Evolutionary conservation across 352 stramenopile genomes (phyloP), one percentile per base, ranked within the genome.

Genomic region (Globisporangium spinosum): DNA sequence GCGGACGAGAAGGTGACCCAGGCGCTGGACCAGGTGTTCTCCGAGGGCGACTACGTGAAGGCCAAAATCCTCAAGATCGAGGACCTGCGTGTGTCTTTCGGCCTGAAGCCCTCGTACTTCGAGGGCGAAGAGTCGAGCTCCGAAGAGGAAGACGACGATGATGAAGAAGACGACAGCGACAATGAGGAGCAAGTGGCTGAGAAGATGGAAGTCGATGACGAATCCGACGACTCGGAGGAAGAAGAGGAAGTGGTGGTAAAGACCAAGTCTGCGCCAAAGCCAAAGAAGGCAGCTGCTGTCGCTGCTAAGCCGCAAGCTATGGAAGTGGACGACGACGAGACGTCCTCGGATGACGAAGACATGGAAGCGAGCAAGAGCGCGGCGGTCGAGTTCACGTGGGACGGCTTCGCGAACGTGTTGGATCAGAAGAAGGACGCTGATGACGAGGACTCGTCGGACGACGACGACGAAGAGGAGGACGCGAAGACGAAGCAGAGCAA

Each of bases 101-200:
- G 96, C 49, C 85, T 99, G 43, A 99, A 99, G 80, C 92, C 94
- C 5, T 98, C 96, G 72, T 98, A 98, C 75, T 98, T 99, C 73
- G 90, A 92, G 20, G 89, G 90, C 62, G 95, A 98, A 38, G 95
- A 96, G 71, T 97, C 84, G 67, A 90, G 84, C 3, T 86, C 93
- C 62, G 87, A 95, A 54, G 86, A 95, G 40, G 86, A 93, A 58
- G 77, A 88, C 1, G 85, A 92, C 0, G 84, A 93, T 2, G 84
- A 94, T 7, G 75, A 87, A 22, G 73, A 80, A 17, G 73, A 85
- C 22, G 67, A 82, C 6, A 60, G 43, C 22, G 54, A 57, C 7
- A 71, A 80, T 5, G 73, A 81, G 0, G 68, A 70, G 38, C 69
- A 67, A 15, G 70, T 67, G 27, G 73, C 76, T 55, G 67, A 65